Percentiles rank a stretch among this genome's conserved stretches.
phyloP scores from a whole-genome alignment of 192 early-diverging fungal species.

The Gonapodya sp. region DNA sequence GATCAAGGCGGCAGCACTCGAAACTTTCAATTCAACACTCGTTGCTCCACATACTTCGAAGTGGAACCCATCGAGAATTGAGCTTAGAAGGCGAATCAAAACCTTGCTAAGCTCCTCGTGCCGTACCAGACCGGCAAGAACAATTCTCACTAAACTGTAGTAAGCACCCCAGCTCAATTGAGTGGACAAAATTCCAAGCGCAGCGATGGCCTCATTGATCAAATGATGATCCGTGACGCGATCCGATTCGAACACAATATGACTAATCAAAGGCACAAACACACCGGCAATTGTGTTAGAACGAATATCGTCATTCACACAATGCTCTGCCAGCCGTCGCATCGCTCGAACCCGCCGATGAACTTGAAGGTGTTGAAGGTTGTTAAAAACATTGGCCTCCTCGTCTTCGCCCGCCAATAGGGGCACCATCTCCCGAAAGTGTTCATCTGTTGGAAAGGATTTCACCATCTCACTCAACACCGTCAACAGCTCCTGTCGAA shows the following conservation, averaged over 20 bases:
- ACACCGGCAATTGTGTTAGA: slow-evolving; percentile 48
- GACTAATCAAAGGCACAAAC: slow-evolving; percentile 78
- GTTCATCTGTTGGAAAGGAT: slow-evolving; percentile 32
- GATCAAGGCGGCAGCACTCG: slow-evolving; percentile 17
- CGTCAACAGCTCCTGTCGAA: slow-evolving; percentile 62
- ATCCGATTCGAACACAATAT: slow-evolving; percentile 75
- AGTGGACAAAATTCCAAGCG: slow-evolving; percentile 58
- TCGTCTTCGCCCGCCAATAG: slow-evolving; percentile 66
- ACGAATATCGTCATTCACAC: slow-evolving; percentile 33
- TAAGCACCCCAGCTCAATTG: slow-evolving; percentile 79
- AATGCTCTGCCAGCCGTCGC: slow-evolving; percentile 46
- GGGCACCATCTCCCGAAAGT: slow-evolving; percentile 53
- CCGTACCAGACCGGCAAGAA: slow-evolving; percentile 29
- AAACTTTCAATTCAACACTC: not conserved
- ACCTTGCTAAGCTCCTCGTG: slow-evolving; percentile 54
- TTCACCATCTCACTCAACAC: slow-evolving; percentile 54
- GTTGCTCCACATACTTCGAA: slow-evolving; percentile 58
- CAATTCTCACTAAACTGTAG: slow-evolving; percentile 52
- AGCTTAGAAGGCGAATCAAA: slow-evolving; percentile 66
- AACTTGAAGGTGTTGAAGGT: slow-evolving; percentile 89
- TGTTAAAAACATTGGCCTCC: slow-evolving; percentile 93
- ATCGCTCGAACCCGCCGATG: slow-evolving; percentile 85
- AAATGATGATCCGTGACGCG: slow-evolving; percentile 58
- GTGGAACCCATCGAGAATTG: slow-evolving; percentile 83
- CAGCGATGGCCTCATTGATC: slow-evolving; percentile 69